Base-by-base conservation (phyloP, 805 yeast species). In the Schwanniomyces pseudopolymorphus region DNA sequence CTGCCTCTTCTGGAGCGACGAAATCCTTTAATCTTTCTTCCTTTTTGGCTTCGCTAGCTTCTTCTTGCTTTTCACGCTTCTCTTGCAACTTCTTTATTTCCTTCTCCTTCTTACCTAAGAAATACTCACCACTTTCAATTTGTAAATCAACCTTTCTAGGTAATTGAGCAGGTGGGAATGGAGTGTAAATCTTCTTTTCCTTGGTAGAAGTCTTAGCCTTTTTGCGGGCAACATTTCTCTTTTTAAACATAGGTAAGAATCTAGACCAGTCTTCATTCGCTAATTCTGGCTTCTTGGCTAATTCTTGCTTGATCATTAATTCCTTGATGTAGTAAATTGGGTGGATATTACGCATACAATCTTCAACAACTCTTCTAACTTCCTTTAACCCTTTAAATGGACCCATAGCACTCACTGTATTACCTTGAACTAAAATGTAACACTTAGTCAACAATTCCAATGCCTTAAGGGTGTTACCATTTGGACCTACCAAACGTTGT, bases 241-340 rank as follows among this genome's bases (percentile, higher is more conserved):
- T 94, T 81, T 89, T 94, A 76, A 94, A 94, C 75, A 86, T 90
- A 20, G 99, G 99, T 63, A 94, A 75, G 67, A 92, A 94, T 67
- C 99, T 80, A 21, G 90, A 83, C 99, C 99, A 94, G 69, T 90
- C 97, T 69, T 94, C 98, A 45, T 88, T 76, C 25, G 96, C 97
- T 53, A 94, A 77, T 59, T 94, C 98, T 9, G 99, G 99, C 60
- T 88, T 89, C 72, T 90, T 88, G 26, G 96, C 89, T 52, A 94
- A 76, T 69, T 94, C 99, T 66, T 94, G 86, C 70, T 91, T 92
- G 64, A 94, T 92, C 99, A 94, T 94, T 51, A 94, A 77, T 67
- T 94, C 99, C 66, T 94, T 94, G 62, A 94, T 92, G 66, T 94
- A 92, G 69, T 94, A 94, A 50, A 94, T 92, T n/a, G 99, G 99